Conservation (phyloP, 768 basidiomycete genomes). For the Termitomyces sp. region DNA sequence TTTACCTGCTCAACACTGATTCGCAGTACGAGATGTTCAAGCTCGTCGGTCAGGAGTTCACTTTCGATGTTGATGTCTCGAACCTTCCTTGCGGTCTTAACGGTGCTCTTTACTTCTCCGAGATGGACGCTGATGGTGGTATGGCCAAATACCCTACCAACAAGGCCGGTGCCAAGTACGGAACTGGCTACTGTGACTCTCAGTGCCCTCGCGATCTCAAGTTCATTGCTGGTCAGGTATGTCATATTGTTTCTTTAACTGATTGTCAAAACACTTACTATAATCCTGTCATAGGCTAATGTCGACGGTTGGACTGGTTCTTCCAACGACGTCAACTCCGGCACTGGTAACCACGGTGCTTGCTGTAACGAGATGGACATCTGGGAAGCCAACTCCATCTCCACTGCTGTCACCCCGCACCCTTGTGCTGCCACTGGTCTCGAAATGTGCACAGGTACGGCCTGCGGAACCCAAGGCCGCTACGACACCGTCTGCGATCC, state of each 20-base stretch:
- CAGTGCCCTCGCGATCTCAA: slow-evolving; percentile 4
- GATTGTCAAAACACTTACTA: neutral
- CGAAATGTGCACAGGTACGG: slow-evolving; percentile 36
- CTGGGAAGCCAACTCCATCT: slow-evolving; percentile 53
- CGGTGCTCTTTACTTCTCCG: too few relatives aligned
- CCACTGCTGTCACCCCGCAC: slow-evolving; percentile 53
- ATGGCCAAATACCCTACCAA: slow-evolving; percentile 3
- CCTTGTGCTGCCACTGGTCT: slow-evolving; percentile 37
- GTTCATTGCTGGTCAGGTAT: slow-evolving; percentile 1
- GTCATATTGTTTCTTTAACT: neutral
- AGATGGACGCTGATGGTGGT: slow-evolving; percentile 5
- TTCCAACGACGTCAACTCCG: slow-evolving; percentile 40
- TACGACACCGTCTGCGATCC: too few relatives aligned
- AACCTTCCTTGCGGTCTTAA: slow-evolving; percentile 4
- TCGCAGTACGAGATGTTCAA: slow-evolving; percentile 9
- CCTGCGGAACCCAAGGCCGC: slow-evolving; percentile 34
- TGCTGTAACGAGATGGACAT: slow-evolving; percentile 61
- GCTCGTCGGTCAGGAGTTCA: slow-evolving; percentile 7
- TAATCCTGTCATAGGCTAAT: slow-evolving; percentile 36
- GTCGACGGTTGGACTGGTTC: slow-evolving; percentile 35
- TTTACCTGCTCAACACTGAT: slow-evolving; percentile 8
- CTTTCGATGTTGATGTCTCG: slow-evolving; percentile 2
- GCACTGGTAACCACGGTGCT: slow-evolving; percentile 37
- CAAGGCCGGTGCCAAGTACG: slow-evolving; percentile 1
- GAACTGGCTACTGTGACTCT: slow-evolving; percentile 3